Evolutionary conservation across 176 grass and related monocot genomes (phyloP).

Genomic region (Eleusine coracana): DNA sequence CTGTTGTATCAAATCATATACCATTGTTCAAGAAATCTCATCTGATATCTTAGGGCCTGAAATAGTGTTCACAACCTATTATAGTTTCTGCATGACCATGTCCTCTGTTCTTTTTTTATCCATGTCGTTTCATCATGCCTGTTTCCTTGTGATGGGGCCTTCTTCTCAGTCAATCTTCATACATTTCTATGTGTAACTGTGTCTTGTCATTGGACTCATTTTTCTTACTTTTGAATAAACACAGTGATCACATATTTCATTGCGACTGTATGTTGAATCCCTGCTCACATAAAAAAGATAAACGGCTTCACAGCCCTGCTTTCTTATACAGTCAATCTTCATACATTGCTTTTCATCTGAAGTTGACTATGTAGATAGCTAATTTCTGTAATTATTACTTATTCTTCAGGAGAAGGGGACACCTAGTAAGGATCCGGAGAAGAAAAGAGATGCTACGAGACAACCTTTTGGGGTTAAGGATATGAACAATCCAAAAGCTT

Average conservation of each 20-base stretch:
- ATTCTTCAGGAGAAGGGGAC: constrained; percentile 64
- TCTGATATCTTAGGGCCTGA: neutral
- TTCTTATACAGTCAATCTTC: too few species aligned
- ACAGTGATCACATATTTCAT: neutral
- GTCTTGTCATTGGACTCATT: neutral
- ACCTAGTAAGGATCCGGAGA: constrained; percentile 64
- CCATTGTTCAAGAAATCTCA: neutral
- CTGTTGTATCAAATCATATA: neutral
- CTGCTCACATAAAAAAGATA: neutral
- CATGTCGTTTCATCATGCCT: neutral
- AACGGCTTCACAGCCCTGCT: too few species aligned
- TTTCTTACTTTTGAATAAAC: neutral
- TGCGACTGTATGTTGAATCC: too few species aligned
- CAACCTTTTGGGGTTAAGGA: constrained; percentile 64
- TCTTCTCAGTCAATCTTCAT: neutral
- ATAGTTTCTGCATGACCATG: neutral
- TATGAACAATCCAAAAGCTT: constrained; percentile 47
- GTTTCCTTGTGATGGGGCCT: neutral
- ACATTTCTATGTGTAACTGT: neutral
- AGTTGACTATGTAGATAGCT: constrained; percentile 1
- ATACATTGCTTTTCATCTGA: neutral
- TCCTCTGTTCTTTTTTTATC: neutral
- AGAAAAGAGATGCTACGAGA: constrained; percentile 57
- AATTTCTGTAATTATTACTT: constrained; percentile 15
- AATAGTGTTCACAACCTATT: neutral